Evolutionary conservation across 2,329 filamentous ascomycete genomes (phyloP), one percentile per base, ranked within the genome.

Genomic region (Elsinoe arachidis): DNA sequence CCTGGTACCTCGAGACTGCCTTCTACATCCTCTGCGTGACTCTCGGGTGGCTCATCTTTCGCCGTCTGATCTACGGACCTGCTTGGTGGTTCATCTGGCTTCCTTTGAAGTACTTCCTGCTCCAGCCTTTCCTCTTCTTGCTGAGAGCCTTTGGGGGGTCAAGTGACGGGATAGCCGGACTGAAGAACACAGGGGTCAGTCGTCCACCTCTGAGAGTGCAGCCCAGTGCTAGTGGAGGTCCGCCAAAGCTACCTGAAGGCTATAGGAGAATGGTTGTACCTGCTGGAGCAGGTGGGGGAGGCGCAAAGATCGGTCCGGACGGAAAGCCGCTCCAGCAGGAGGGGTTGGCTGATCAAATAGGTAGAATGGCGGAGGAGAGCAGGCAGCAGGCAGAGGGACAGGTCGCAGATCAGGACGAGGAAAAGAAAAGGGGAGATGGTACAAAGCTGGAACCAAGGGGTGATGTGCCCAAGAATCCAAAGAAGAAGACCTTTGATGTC

Each of bases 1-100:
- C 91, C 2, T 99, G 93, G 93, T 99, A 99, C 69, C 80, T 99
- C 34, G 87, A 93, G 72, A 95, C 88, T 37, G 84, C 91, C 1
- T 84, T 97, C 63, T 95, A 91, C 69, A 79, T 96, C 64, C 80
- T 97, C 14, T 67, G 87, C 19, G 81, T 75, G 5, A 96, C 90
- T 1, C 83, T 91, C 41, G 78, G 76, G 30, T 99, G 93, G 93
- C 79, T 99, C 6, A 68, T 96, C 5, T 96, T 95, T 67, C 78
- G 93, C 26, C 78, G 93, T 44, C 77, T 92, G 39, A 68, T 99
- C 6, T 99, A 95, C 74, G 92, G 93, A 0, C 93, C 93, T 1
- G 72, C 89, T 58, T 95, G 88, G 85, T 93, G 90, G 88, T 76
- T 97, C 19, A 72, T 96, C 21, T 92, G 88, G 81, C 75, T 93